A percentile compares a stretch with the other conserved stretches of the same genome.
Evolutionary conservation across 768 basidiomycete species (phyloP).

Genomic region (Coprinopsis sp.): DNA sequence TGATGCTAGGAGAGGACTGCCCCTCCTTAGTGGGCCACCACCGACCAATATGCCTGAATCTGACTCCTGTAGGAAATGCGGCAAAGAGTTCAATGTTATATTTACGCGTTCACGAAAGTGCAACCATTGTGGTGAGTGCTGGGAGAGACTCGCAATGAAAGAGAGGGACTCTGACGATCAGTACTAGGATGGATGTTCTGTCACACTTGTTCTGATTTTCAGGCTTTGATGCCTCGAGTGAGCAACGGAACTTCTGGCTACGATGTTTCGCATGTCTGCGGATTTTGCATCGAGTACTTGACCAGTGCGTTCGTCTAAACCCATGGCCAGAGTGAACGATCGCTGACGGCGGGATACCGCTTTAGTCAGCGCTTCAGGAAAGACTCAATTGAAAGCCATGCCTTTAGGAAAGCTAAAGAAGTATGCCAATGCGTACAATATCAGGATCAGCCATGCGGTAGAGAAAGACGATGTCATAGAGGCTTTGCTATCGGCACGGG

Average conservation of each 20-base stretch:
- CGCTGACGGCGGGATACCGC: constrained; percentile 3
- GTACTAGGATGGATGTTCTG: constrained; percentile 66
- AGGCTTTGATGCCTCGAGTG: constrained; percentile 69
- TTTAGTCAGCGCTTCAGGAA: constrained; percentile 67
- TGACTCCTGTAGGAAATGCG: background rate
- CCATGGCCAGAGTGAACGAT: constrained; percentile 3
- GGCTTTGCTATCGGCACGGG: constrained; percentile 49
- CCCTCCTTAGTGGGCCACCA: constrained; percentile 2
- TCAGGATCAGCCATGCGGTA: constrained; percentile 54
- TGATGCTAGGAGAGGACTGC: background rate
- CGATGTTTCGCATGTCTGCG: constrained; percentile 63
- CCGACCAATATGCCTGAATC: background rate
- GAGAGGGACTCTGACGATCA: background rate
- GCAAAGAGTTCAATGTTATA: background rate
- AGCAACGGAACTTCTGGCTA: constrained; percentile 54
- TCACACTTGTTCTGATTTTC: constrained; percentile 68
- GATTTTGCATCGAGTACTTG: constrained; percentile 67
- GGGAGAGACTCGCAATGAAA: constrained; percentile 1
- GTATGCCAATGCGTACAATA: constrained; percentile 68
- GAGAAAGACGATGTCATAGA: constrained; percentile 81
- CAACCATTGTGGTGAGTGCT: constrained; percentile 5
- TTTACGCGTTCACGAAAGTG: constrained; percentile 3
- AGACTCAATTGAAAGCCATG: constrained; percentile 48
- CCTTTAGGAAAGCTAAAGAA: constrained; percentile 61
- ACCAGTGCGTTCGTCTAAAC: constrained; percentile 42